Evolutionary conservation across 1,284 basidiomycete genomes (phyloP).

Genomic region (Cutaneotrichosporon sp.): DNA sequence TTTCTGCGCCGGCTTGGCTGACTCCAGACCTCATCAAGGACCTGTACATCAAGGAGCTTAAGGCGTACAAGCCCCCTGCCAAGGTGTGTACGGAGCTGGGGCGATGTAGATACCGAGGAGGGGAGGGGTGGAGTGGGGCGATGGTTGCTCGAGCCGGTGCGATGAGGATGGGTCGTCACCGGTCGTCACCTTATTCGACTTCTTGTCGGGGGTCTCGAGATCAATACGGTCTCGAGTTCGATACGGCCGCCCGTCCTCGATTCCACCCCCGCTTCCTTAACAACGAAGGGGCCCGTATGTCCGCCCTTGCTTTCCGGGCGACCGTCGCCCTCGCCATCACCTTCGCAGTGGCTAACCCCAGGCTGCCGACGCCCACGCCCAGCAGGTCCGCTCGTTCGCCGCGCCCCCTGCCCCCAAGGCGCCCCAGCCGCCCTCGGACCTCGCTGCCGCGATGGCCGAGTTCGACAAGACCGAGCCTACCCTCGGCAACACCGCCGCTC

Average conservation of each 20-base stretch:
- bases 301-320: too few relatives aligned
- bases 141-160: too few relatives aligned
- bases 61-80: constrained; percentile 68
- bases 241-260: too few relatives aligned
- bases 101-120: background rate
- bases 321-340: background rate
- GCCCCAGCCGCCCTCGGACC: constrained; percentile 67
- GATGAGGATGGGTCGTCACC: too few relatives aligned
- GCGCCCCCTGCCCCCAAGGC: constrained; percentile 63
- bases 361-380: constrained; percentile 79
- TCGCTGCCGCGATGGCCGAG: constrained; percentile 72
- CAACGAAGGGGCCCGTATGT: too few relatives aligned
- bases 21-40: constrained; percentile 82
- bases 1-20: constrained; percentile 12
- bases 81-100: constrained; percentile 33
- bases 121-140: too few relatives aligned
- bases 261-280: too few relatives aligned
- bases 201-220: too few relatives aligned
- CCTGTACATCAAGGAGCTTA: constrained; percentile 83
- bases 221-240: too few relatives aligned
- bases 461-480: constrained; percentile 73
- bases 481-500: constrained; percentile 49
- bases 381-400: constrained; percentile 67
- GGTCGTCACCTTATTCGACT: too few relatives aligned
- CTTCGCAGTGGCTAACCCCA: constrained; percentile 37